Conservation (phyloP, 768 basidiomycete species). For the Pulveroboletus ravenelii region DNA sequence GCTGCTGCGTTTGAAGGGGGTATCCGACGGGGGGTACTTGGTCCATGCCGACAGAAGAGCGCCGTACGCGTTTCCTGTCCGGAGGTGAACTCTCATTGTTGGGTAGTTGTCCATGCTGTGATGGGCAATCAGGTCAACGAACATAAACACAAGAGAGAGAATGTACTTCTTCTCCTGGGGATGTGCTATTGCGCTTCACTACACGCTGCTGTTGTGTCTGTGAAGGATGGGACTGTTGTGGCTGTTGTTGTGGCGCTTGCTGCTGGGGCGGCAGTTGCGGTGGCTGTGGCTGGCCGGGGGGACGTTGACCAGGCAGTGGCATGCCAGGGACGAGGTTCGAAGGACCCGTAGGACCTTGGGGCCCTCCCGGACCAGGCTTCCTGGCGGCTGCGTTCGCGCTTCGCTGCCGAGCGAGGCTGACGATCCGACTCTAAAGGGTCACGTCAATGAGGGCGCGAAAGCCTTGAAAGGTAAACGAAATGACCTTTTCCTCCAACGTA, state of each 20-base stretch:
- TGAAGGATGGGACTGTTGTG: constrained; percentile 1
- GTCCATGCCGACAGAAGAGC: constrained; percentile 43
- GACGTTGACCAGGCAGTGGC: constrained; percentile 41
- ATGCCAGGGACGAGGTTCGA: constrained; percentile 30
- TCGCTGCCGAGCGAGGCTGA: constrained; percentile 27
- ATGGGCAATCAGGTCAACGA: constrained; percentile 2
- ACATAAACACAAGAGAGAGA: constrained; percentile 2
- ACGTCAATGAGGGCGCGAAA: constrained; percentile 9
- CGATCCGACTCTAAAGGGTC: constrained; percentile 35
- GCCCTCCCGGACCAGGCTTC: constrained; percentile 30
- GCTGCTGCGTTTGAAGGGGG: constrained; percentile 29
- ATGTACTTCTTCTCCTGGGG: constrained; percentile 57
- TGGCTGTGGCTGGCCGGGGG: constrained; percentile 26
- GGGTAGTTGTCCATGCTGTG: constrained; percentile 44
- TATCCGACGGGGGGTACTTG: constrained; percentile 37
- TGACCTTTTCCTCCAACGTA: constrained; percentile 58
- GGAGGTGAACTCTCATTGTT: constrained; percentile 54
- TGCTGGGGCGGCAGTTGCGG: constrained; percentile 14
- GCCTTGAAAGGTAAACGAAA: constrained; percentile 7
- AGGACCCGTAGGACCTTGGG: constrained; percentile 23
- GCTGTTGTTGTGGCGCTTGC: constrained; percentile 21
- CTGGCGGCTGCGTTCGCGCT: constrained; percentile 7
- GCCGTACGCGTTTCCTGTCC: constrained; percentile 49
- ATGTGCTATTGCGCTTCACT: constrained; percentile 55
- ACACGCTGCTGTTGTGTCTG: constrained; percentile 25